These are phyloP conservation scores for Huntiella omanensis DNA, from an alignment of 2,329 filamentous ascomycete species.

Conservation along the genomic window DNA sequence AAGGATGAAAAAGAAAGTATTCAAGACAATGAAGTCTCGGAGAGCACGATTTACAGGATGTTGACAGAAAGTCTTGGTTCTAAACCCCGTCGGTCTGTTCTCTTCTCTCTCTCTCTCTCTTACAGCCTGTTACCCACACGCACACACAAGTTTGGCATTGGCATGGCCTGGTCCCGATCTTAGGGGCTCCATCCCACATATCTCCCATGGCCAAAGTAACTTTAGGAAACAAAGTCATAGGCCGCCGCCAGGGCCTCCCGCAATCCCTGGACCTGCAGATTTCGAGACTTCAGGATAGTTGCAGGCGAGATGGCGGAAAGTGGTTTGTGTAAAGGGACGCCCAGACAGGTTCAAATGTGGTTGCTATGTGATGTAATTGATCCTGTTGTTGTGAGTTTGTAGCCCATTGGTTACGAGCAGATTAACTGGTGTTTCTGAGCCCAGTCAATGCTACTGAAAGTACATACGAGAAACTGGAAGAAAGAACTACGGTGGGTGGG, in stretches of 20 bases:
- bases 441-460: neutral
- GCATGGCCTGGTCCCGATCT: neutral
- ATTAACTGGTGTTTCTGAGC: neutral
- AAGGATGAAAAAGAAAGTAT: neutral
- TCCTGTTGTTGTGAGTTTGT: neutral
- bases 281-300: neutral
- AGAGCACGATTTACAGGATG: too few relatives aligned
- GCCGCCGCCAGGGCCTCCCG: neutral
- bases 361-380: neutral
- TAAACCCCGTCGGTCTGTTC: too few relatives aligned
- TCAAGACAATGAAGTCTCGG: constrained; percentile 1
- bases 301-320: neutral
- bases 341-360: neutral
- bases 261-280: constrained; percentile 2
- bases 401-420: neutral
- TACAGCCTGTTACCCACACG: too few relatives aligned
- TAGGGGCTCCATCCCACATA: too few relatives aligned
- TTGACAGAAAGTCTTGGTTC: neutral
- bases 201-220: too few relatives aligned
- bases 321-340: neutral
- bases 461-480: neutral
- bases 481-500: neutral
- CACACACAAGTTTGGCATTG: neutral
- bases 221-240: too few relatives aligned
- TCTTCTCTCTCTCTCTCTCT: too few relatives aligned